These are phyloP conservation scores for Lactifluus piperatus DNA, from an alignment of 768 basidiomycete genomes.

Conservation along the genomic window DNA sequence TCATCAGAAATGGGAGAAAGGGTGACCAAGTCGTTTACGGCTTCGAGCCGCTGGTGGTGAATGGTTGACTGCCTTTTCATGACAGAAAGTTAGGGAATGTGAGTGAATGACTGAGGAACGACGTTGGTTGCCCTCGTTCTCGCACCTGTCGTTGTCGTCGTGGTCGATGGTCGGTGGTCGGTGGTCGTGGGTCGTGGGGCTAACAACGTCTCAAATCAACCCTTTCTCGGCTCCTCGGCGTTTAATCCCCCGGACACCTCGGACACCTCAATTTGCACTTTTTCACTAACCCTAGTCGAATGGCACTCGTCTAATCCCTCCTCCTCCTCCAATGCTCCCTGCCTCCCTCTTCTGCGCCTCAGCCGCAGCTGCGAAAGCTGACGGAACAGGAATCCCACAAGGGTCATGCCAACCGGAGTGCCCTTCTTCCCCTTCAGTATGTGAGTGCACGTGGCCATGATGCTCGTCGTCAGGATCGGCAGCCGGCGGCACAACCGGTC, in stretches of 20 bases:
- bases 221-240: too few species aligned
- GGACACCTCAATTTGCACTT: neutral
- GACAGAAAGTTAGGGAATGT: constrained; percentile 16
- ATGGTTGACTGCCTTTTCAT: constrained; percentile 41
- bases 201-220: too few species aligned
- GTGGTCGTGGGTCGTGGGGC: too few species aligned
- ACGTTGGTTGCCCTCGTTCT: neutral
- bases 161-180: neutral
- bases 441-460: constrained; percentile 42
- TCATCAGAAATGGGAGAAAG: constrained; percentile 72
- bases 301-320: constrained; percentile 67
- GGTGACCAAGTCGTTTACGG: constrained; percentile 56
- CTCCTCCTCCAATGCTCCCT: constrained; percentile 44
- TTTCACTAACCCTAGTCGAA: constrained; percentile 40
- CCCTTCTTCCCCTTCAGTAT: constrained; percentile 34
- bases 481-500: constrained; percentile 37
- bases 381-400: constrained; percentile 84
- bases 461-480: constrained; percentile 32
- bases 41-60: constrained; percentile 64
- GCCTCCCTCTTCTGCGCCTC: constrained; percentile 32
- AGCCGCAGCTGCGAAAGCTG: constrained; percentile 66
- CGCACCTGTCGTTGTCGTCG: neutral
- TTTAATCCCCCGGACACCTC: too few species aligned
- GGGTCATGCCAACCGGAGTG: constrained; percentile 81
- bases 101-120: neutral